Percentiles rank a stretch among this genome's conserved stretches.
Conservation (phyloP, 306 rosid species). For the Inga oerstediana region DNA sequence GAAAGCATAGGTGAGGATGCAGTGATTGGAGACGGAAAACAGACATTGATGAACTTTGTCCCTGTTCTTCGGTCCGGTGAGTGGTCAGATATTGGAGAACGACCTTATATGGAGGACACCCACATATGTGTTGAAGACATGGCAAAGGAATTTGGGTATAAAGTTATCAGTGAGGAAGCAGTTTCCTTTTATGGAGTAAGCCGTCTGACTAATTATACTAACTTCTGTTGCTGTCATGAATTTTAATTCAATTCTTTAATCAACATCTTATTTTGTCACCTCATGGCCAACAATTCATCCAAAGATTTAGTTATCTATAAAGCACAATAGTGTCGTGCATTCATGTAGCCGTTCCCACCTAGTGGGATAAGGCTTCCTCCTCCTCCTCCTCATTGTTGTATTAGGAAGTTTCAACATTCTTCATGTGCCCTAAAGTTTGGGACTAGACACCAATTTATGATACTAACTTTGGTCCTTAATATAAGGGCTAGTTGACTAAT, state of each 20-base stretch:
- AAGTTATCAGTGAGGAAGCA: slow-evolving; percentile 47
- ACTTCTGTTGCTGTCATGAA: slow-evolving; percentile 22
- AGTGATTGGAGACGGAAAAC: slow-evolving; percentile 57
- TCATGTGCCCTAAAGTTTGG: neutral
- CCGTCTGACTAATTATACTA: slow-evolving; percentile 12
- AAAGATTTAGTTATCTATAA: too few species aligned
- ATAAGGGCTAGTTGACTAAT: too few species aligned
- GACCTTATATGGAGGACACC: slow-evolving; percentile 84
- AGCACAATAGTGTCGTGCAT: too few species aligned
- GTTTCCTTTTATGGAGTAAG: slow-evolving; percentile 93
- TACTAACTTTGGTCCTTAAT: neutral
- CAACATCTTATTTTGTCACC: neutral
- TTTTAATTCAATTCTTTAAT: slow-evolving; percentile 1
- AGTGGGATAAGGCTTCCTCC: too few species aligned
- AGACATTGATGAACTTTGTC: slow-evolving; percentile 48
- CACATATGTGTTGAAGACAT: slow-evolving; percentile 80
- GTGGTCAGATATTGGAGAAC: slow-evolving; percentile 86
- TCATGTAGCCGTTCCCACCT: too few species aligned
- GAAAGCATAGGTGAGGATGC: slow-evolving; percentile 87
- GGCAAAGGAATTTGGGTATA: slow-evolving; percentile 62
- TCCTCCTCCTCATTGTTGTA: too few species aligned
- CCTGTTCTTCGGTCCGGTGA: slow-evolving; percentile 86
- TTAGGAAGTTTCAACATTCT: neutral
- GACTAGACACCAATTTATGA: neutral
- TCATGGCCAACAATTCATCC: too few species aligned